These are phyloP conservation scores for Penicillium crustosum DNA, from an alignment of 2,329 filamentous ascomycete genomes.

Conservation along the genomic window DNA sequence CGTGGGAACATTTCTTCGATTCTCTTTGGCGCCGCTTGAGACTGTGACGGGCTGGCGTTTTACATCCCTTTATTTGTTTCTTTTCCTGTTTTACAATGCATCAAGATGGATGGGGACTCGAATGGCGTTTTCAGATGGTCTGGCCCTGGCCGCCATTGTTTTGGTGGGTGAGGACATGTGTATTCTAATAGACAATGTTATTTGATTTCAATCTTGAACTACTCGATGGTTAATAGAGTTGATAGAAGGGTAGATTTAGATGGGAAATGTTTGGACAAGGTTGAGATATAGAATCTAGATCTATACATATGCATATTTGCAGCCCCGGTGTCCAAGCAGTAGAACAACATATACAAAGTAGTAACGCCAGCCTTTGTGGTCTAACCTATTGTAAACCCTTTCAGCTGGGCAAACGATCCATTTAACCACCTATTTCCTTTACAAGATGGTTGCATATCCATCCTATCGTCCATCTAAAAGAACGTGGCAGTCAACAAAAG, in stretches of 20 bases:
- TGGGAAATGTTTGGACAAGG: background rate
- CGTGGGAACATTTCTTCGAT: background rate
- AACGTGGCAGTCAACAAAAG: background rate
- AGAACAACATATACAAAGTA: background rate
- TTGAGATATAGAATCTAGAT: background rate
- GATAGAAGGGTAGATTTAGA: background rate
- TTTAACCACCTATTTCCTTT: background rate
- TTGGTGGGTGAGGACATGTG: conserved; percentile 10
- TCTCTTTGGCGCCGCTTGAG: background rate
- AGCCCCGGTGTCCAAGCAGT: background rate
- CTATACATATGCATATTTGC: background rate
- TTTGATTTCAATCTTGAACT: conserved; percentile 1
- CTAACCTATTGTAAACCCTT: background rate
- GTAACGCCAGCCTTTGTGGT: background rate
- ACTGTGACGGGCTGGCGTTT: conserved; percentile 1
- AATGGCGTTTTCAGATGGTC: conserved; percentile 24
- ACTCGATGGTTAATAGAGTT: background rate
- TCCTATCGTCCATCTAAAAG: background rate
- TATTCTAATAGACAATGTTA: conserved; percentile 21
- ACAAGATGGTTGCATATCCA: background rate
- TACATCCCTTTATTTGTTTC: conserved; percentile 6
- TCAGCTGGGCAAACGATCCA: background rate
- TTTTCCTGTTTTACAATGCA: conserved; percentile 15
- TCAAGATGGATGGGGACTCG: conserved; percentile 19
- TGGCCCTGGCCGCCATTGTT: conserved; percentile 14